Base-by-base conservation (phyloP, 2,329 filamentous ascomycete genomes). In the Alternaria consortialis region DNA sequence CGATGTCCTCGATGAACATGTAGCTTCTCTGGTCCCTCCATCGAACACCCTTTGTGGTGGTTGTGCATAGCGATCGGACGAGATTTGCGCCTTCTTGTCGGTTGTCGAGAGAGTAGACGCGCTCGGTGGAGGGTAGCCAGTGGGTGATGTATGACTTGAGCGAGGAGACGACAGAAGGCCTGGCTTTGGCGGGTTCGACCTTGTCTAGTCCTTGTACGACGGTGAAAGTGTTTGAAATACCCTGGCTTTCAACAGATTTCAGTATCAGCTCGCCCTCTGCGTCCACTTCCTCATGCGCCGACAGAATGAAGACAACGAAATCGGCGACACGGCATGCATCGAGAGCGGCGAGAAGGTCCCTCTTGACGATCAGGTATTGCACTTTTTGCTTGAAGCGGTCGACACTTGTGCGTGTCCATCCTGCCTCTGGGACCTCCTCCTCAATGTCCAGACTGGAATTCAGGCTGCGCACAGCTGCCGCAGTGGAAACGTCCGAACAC, bases 11-110 rank as follows among this genome's bases (percentile, higher is more conserved):
- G 5, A 94, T 88, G 58, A 97, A 82, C 90, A 99, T 92, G 92
- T 95, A 99, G 71, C 93, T 97, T 69, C 95, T 87, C 67, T 97
- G 93, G 53, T 99, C 95, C 70, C 95, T 88, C 95, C 95, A 99
- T 65, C 90, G 84, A n/a, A 99, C 87, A 1, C 95, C 95, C 81
- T 97, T 98, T 11, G 95, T 94, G 43, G 91, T 93, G 36, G 91
- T 93, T 66, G 90, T 97, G 84, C 95, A 99, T 15, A 99, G 82
- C 29, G 93, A 94, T 53, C 96, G 88, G 79, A 98, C 91, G 37
- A 97, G 83, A 76, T 97, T 98, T 53, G 93, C 88, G 76, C 92
- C 94, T 77, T 99, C 95, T 75, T 97, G 93, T 74, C 92, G 87
- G 64, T 87, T 94, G 75, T 97, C 93, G 56, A 97, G 84, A 68